phyloP scores from a whole-genome alignment of 805 yeast genomes.

The Naumovozyma castellii region DNA sequence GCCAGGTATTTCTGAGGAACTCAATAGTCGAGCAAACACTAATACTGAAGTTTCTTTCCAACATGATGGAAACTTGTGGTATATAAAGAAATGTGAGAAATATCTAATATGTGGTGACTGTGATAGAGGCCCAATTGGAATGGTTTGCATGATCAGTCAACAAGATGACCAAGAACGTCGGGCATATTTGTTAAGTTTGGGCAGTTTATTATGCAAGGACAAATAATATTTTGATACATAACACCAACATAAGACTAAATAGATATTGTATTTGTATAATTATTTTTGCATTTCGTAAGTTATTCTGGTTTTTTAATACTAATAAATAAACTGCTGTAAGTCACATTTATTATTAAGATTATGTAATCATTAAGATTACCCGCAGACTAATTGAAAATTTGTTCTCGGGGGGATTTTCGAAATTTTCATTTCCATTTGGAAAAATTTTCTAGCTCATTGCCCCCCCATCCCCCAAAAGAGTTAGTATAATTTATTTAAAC shows the following conservation, averaged over 20 bases:
- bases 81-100: constrained; percentile 36
- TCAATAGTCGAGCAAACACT: constrained; percentile 8
- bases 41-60: constrained; percentile 12
- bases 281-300: too few relatives aligned
- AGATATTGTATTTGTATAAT: too few relatives aligned
- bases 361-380: not conserved
- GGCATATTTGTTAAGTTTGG: constrained; percentile 37
- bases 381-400: not conserved
- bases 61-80: constrained; percentile 15
- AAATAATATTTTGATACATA: too few relatives aligned
- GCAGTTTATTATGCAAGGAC: constrained; percentile 29
- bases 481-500: too few relatives aligned
- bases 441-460: too few relatives aligned
- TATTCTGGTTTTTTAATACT: too few relatives aligned
- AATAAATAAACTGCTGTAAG: too few relatives aligned
- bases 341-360: too few relatives aligned
- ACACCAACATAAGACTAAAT: too few relatives aligned
- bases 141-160: constrained; percentile 38
- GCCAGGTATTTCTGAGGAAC: constrained; percentile 3
- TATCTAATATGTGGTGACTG: constrained; percentile 65
- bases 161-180: constrained; percentile 18
- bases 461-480: too few relatives aligned
- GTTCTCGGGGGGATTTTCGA: too few relatives aligned
- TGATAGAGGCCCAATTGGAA: constrained; percentile 67
- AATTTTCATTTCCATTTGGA: not conserved